These are phyloP conservation scores for Porphyra umbilicalis DNA, from an alignment of 31 red algal species.

Conservation along the genomic window DNA sequence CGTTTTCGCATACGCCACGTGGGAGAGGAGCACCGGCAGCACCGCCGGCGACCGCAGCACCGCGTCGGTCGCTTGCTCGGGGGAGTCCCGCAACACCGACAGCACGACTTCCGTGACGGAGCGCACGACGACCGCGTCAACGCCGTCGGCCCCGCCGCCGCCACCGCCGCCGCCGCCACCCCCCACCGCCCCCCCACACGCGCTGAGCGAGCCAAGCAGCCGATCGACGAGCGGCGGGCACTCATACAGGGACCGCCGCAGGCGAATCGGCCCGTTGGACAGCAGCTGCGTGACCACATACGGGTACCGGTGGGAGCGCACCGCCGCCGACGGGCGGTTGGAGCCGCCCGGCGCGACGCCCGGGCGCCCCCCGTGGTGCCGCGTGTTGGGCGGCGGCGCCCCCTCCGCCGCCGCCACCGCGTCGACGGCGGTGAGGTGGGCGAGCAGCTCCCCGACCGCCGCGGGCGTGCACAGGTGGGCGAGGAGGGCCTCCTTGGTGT, in stretches of 20 bases:
- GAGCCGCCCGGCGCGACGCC: background rate
- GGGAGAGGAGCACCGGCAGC: conserved; percentile 44
- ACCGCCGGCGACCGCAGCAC: conserved; percentile 54
- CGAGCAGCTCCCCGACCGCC: background rate
- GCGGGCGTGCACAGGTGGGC: background rate
- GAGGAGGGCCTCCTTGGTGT: background rate
- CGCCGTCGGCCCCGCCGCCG: conserved; percentile 23
- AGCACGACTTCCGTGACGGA: conserved; percentile 63
- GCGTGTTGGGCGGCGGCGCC: background rate
- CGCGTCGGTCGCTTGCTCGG: conserved; percentile 54
- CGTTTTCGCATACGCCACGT: conserved; percentile 55
- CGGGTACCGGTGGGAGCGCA: conserved; percentile 41
- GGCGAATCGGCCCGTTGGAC: conserved; percentile 62
- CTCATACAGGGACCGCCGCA: conserved; percentile 53
- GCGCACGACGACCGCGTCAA: conserved; percentile 59
- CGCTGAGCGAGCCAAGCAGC: conserved; percentile 23
- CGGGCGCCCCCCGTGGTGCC: background rate
- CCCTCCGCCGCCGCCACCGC: background rate
- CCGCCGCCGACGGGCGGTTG: background rate
- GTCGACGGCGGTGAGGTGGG: background rate
- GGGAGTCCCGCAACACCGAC: conserved; percentile 57
- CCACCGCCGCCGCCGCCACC: no score
- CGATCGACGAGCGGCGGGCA: conserved; percentile 56
- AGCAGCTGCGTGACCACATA: conserved; percentile 59
- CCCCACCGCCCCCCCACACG: no score